Percentiles rank a stretch among this genome's conserved stretches.
phyloP scores from a whole-genome alignment of 1,139 yeast species.

The Yamadazyma sp. region DNA sequence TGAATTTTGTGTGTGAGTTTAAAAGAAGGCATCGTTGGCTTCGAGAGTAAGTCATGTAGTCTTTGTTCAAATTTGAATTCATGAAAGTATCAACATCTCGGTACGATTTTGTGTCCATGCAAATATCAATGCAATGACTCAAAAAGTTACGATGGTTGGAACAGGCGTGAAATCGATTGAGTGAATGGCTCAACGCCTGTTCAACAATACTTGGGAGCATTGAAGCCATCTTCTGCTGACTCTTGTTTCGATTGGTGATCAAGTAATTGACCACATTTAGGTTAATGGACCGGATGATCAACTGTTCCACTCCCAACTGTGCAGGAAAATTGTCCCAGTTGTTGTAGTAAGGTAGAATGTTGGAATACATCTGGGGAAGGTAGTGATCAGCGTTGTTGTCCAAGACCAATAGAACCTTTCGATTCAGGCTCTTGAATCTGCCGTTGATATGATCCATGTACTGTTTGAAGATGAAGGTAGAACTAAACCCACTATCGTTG shows the following conservation, averaged over 20 bases:
- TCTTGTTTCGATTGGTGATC: background rate
- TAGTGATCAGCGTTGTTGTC: conserved; percentile 9
- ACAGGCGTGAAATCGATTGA: conserved; percentile 6
- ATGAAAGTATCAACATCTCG: background rate
- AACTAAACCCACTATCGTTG: conserved; percentile 12
- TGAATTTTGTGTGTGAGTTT: background rate
- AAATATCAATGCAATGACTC: conserved; percentile 10
- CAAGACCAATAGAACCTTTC: conserved; percentile 8
- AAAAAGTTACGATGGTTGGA: conserved; percentile 8
- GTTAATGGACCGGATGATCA: conserved; percentile 9
- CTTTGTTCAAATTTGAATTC: background rate
- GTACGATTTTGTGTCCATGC: conserved; percentile 5
- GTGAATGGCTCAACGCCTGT: conserved; percentile 6
- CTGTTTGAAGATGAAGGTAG: conserved; percentile 8
- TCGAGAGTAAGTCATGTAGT: background rate
- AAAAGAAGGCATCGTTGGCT: background rate
- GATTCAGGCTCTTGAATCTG: conserved; percentile 1
- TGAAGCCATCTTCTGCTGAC: background rate
- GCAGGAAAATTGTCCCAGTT: conserved; percentile 11
- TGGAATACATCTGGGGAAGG: conserved; percentile 4
- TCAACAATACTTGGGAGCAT: conserved; percentile 9
- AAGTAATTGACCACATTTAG: conserved; percentile 8
- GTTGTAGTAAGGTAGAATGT: conserved; percentile 10
- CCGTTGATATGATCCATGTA: conserved; percentile 7
- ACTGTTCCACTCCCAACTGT: conserved; percentile 11